Conservation (phyloP, 176 grass and related monocot species). For the Zea mays region Zm-B73-REFERENCE-NAM-5.0 NC_050096.1:72168501-72169000, state of each 20-base stretch:
- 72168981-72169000: not conserved
- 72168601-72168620: too few relatives aligned
- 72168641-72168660: not conserved
- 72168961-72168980: not conserved
- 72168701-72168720: not conserved
- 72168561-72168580: too few relatives aligned
- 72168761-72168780: not conserved
- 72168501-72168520: too few relatives aligned
- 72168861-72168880: not conserved
- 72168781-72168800: not conserved
- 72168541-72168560: too few relatives aligned
- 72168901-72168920: not conserved
- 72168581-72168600: too few relatives aligned
- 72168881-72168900: not conserved
- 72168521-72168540: too few relatives aligned
- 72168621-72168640: not conserved
- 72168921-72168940: not conserved
- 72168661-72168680: not conserved
- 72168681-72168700: not conserved
- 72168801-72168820: not conserved
- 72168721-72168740: not conserved
- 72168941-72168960: not conserved
- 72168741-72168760: not conserved
- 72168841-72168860: not conserved
- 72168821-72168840: not conserved